Evolutionary conservation across 805 yeast genomes (phyloP).

Genomic region (Yarrowia bubula): DNA sequence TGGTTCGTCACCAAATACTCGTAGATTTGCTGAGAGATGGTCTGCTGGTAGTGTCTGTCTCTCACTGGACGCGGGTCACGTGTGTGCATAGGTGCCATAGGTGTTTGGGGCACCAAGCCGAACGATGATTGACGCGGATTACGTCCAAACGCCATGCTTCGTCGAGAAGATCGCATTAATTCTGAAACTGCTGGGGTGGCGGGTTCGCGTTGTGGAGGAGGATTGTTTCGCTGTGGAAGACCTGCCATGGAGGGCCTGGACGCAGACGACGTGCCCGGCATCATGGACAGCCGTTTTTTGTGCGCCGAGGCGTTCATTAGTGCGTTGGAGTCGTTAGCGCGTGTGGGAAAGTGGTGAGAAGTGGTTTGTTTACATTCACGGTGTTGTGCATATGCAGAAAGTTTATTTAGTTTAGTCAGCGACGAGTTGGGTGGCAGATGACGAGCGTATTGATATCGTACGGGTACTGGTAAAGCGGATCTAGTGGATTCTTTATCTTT

Average conservation of each 20-base stretch:
- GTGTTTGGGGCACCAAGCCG: slow-evolving; percentile 17
- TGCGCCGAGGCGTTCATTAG: slow-evolving; percentile 24
- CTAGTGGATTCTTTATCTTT: too few species aligned
- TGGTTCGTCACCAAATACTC: slow-evolving; percentile 60
- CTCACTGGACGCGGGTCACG: slow-evolving; percentile 74
- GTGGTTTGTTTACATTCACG: slow-evolving; percentile 12
- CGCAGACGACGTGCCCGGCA: slow-evolving; percentile 26
- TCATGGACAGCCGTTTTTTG: slow-evolving; percentile 25
- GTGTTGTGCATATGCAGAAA: slow-evolving; percentile 15
- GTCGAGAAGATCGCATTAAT: slow-evolving; percentile 11
- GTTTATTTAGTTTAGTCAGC: too few species aligned
- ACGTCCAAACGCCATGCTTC: slow-evolving; percentile 17
- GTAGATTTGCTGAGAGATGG: slow-evolving; percentile 64
- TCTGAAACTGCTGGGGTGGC: slow-evolving; percentile 12
- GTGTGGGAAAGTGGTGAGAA: slow-evolving; percentile 9
- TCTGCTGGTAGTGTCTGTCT: slow-evolving; percentile 64
- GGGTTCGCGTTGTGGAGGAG: slow-evolving; percentile 22
- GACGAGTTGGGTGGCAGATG: too few species aligned
- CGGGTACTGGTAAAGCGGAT: too few species aligned
- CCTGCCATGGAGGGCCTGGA: slow-evolving; percentile 24
- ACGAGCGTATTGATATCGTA: too few species aligned
- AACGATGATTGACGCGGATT: slow-evolving; percentile 13
- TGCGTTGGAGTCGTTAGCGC: not conserved
- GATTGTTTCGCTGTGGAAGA: slow-evolving; percentile 17
- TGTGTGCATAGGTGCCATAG: slow-evolving; percentile 16